phyloP scores from a whole-genome alignment of 2,329 filamentous ascomycete genomes.

The Trematosphaeria pertusa region DNA sequence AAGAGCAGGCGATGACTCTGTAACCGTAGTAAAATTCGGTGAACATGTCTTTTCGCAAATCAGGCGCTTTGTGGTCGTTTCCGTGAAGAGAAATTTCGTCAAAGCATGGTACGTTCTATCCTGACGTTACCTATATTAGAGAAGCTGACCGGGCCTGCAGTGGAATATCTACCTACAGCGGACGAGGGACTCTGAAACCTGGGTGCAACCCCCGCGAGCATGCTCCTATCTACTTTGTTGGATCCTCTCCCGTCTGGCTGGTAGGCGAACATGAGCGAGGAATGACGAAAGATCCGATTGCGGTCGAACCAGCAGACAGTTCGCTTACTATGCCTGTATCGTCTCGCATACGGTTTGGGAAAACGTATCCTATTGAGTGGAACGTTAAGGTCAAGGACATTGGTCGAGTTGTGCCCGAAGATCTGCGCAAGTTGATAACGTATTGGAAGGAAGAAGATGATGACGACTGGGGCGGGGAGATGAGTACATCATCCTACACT shows the following conservation, averaged over 20 bases:
- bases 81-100: constrained; percentile 21
- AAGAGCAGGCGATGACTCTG: constrained; percentile 1
- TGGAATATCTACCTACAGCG: constrained; percentile 48
- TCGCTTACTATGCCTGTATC: constrained; percentile 35
- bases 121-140: too few relatives aligned
- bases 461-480: too few relatives aligned
- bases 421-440: constrained; percentile 24
- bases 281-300: constrained; percentile 44
- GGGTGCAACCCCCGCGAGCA: constrained; percentile 45
- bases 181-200: constrained; percentile 42
- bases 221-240: constrained; percentile 40
- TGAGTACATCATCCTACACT: too few relatives aligned
- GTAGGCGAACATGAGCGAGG: constrained; percentile 29
- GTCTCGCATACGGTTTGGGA: constrained; percentile 49
- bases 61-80: constrained; percentile 33
- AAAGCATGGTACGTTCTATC: constrained; percentile 17
- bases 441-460: constrained; percentile 17
- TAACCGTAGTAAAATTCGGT: constrained; percentile 19
- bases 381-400: constrained; percentile 51
- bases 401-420: constrained; percentile 37
- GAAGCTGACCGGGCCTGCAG: too few relatives aligned
- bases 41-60: constrained; percentile 25
- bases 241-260: constrained; percentile 11
- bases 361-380: constrained; percentile 48
- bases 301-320: constrained; percentile 31